Conservation (phyloP, 2,329 filamentous ascomycete species). For the Arthrobotrys entomopaga region DNA sequence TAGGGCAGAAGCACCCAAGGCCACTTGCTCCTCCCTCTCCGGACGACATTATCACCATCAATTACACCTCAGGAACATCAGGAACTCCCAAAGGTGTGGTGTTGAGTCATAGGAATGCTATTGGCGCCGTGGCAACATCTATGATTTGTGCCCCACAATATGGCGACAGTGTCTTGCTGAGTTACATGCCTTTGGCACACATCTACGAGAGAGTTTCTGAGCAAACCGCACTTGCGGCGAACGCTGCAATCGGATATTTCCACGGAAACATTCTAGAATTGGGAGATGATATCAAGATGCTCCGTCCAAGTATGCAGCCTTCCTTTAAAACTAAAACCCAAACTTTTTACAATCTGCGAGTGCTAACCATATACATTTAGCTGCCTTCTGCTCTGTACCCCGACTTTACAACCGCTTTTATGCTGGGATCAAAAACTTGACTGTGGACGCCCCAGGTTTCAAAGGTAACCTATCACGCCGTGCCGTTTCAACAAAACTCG, state of each 20-base stretch:
- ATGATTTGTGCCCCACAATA: conserved; percentile 65
- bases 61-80: conserved; percentile 88
- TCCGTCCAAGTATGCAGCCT: conserved; percentile 74
- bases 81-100: conserved; percentile 84
- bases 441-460: conserved; percentile 80
- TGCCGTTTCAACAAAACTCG: conserved; percentile 81
- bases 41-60: conserved; percentile 85
- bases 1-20: conserved; percentile 77
- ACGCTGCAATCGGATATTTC: conserved; percentile 86
- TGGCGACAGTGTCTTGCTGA: conserved; percentile 73
- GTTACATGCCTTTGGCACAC: conserved; percentile 92
- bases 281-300: conserved; percentile 87
- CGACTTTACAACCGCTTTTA: conserved; percentile 92
- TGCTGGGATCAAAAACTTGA: conserved; percentile 80
- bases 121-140: conserved; percentile 73
- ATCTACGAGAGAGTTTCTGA: conserved; percentile 91
- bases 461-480: conserved; percentile 83
- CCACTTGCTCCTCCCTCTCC: conserved; percentile 76
- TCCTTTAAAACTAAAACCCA: neutral
- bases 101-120: conserved; percentile 81
- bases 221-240: conserved; percentile 76
- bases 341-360: neutral
- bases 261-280: conserved; percentile 87
- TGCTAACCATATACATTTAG: conserved; percentile 10
- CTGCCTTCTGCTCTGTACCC: conserved; percentile 83